These are phyloP conservation scores for Fusarium sp. DNA, from an alignment of 2,329 filamentous ascomycete genomes.

Conservation along the genomic window DNA sequence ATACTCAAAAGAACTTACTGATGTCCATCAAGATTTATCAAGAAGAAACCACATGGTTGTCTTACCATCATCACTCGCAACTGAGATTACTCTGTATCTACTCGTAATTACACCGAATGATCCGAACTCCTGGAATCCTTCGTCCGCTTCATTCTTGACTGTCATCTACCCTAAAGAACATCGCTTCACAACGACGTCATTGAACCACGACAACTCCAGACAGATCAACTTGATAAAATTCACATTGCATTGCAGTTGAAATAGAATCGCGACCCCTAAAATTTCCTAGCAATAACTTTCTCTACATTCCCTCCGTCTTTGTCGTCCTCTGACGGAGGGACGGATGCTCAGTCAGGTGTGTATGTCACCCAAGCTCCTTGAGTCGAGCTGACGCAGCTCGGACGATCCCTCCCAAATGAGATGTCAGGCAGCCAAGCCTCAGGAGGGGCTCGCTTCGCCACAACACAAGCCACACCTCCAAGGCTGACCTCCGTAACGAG, in stretches of 20 bases:
- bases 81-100: not conserved
- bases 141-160: not conserved
- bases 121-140: not conserved
- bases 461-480: slow-evolving; percentile 46
- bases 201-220: slow-evolving; percentile 7
- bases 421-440: slow-evolving; percentile 18
- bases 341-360: not conserved
- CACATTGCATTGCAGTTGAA: not conserved
- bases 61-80: not conserved
- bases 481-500: slow-evolving; percentile 47
- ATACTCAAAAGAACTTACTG: not conserved
- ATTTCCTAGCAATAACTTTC: not conserved
- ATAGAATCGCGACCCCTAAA: slow-evolving; percentile 4
- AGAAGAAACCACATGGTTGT: not conserved
- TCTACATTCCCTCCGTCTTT: not conserved
- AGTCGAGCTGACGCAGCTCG: slow-evolving; percentile 38
- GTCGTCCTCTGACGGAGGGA: not conserved
- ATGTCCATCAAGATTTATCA: not conserved
- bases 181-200: slow-evolving; percentile 26
- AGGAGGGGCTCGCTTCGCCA: slow-evolving; percentile 37
- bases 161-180: slow-evolving; percentile 20
- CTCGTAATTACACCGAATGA: not conserved
- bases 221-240: not conserved
- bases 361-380: slow-evolving; percentile 35
- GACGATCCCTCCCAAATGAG: slow-evolving; percentile 14